Evolutionary conservation across 805 yeast species (phyloP).

Genomic region (Starmera caribaea): DNA sequence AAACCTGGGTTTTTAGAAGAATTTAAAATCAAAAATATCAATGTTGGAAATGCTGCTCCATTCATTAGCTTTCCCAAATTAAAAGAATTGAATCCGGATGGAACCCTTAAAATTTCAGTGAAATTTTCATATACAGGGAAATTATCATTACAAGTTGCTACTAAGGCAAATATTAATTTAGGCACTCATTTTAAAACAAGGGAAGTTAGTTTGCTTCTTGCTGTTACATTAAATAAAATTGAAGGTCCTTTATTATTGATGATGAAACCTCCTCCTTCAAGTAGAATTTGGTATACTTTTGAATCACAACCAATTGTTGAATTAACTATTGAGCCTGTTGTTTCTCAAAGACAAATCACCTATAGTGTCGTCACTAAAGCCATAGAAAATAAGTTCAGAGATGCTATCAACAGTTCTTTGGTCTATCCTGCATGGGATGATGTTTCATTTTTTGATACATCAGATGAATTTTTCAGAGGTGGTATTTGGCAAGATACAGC

Average conservation of each 20-base stretch:
- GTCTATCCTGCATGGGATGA: conserved; percentile 91
- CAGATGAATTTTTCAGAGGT: conserved; percentile 69
- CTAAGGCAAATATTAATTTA: conserved; percentile 66
- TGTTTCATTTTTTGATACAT: conserved; percentile 56
- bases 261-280: conserved; percentile 85
- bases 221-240: conserved; percentile 55
- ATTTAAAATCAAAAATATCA: conserved; percentile 59
- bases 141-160: conserved; percentile 66
- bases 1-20: conserved; percentile 85
- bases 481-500: conserved; percentile 73
- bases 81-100: conserved; percentile 68
- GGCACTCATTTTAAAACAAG: conserved; percentile 66
- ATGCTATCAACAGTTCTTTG: conserved; percentile 66
- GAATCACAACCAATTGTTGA: conserved; percentile 69
- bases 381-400: conserved; percentile 69
- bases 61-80: conserved; percentile 64
- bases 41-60: conserved; percentile 78
- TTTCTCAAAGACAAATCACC: conserved; percentile 73
- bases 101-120: conserved; percentile 52
- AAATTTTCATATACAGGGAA: conserved; percentile 67
- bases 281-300: conserved; percentile 86
- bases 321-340: conserved; percentile 80
- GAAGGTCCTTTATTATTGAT: conserved; percentile 65
- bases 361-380: conserved; percentile 72
- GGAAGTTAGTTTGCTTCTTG: conserved; percentile 66